Conservation (phyloP, 176 grass and related monocot genomes). For the Olyra latifolia region DNA sequence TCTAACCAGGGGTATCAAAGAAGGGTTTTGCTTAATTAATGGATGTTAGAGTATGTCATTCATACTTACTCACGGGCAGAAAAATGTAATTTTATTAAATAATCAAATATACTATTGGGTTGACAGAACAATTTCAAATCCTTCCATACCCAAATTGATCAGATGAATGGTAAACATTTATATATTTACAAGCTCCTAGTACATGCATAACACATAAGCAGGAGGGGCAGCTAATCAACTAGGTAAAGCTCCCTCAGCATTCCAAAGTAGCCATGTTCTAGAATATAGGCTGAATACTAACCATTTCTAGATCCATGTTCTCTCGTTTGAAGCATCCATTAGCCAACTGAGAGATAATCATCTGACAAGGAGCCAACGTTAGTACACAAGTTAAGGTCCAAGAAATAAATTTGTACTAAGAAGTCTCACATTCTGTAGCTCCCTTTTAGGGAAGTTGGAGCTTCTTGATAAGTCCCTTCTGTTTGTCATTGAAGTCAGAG, state of each 20-base stretch:
- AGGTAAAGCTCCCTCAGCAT: background rate
- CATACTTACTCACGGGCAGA: background rate
- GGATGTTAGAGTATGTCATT: background rate
- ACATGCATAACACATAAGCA: slow-evolving; percentile 18
- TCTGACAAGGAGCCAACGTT: slow-evolving; percentile 52
- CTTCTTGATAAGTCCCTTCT: slow-evolving; percentile 41
- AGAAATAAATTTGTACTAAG: slow-evolving; percentile 14
- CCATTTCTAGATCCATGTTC: slow-evolving; percentile 75
- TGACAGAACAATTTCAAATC: background rate
- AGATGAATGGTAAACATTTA: background rate
- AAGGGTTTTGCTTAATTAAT: slow-evolving; percentile 9
- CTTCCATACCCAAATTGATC: background rate
- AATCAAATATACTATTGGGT: slow-evolving; percentile 7
- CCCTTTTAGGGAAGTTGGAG: slow-evolving; percentile 48
- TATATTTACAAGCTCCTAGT: background rate
- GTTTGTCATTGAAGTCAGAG: slow-evolving; percentile 34
- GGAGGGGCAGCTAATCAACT: slow-evolving; percentile 1
- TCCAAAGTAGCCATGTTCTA: slow-evolving; percentile 8
- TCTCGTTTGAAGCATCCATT: slow-evolving; percentile 45
- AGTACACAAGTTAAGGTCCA: slow-evolving; percentile 19
- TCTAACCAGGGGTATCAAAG: background rate
- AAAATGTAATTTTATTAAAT: background rate
- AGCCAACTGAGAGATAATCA: slow-evolving; percentile 61
- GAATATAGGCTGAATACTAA: slow-evolving; percentile 34
- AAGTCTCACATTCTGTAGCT: slow-evolving; percentile 59